These are phyloP conservation scores for Leucoagaricus sp. DNA, from an alignment of 1,284 basidiomycete species.

Conservation along the genomic window DNA sequence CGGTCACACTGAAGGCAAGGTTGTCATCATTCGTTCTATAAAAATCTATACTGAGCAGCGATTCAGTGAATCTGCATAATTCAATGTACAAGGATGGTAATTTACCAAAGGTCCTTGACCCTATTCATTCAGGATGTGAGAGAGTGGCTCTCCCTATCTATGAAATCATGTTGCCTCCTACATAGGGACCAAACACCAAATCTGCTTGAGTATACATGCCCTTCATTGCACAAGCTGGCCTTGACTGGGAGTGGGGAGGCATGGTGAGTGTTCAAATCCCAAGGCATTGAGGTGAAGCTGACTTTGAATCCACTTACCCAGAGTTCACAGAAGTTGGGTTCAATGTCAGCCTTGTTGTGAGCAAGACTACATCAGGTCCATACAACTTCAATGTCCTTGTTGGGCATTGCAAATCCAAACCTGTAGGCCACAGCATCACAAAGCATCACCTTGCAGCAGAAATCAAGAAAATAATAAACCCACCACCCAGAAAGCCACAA, in stretches of 20 bases:
- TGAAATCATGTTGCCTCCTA: background rate
- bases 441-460: too few relatives aligned
- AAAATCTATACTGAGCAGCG: background rate
- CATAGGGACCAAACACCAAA: background rate
- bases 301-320: too few relatives aligned
- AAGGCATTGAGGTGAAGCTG: background rate
- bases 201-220: background rate
- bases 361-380: background rate
- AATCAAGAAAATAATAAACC: too few relatives aligned
- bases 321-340: background rate
- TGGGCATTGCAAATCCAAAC: too few relatives aligned
- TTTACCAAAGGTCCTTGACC: background rate
- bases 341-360: background rate
- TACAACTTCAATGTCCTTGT: background rate
- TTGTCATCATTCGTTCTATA: background rate
- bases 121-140: background rate
- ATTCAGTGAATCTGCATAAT: background rate
- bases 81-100: background rate
- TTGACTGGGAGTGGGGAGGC: background rate
- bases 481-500: too few relatives aligned
- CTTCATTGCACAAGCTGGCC: background rate
- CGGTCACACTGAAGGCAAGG: background rate
- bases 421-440: too few relatives aligned
- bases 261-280: background rate
- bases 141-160: background rate